phyloP scores from a whole-genome alignment of 352 stramenopile species.

The Phytophthora fragariae region DNA sequence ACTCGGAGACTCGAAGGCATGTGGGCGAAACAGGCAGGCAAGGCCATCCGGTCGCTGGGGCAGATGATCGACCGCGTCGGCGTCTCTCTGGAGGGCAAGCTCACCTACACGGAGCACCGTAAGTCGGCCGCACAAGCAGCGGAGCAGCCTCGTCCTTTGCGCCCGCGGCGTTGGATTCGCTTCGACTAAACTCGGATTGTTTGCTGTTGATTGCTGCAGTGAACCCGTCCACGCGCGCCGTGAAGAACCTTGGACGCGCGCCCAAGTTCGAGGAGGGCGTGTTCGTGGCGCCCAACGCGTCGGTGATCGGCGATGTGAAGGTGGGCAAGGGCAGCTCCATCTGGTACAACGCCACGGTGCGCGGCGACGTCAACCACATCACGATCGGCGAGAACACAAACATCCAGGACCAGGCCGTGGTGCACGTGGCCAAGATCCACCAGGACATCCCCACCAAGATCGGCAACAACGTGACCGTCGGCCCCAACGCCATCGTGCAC shows the following conservation, averaged over 20 bases:
- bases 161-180: background rate
- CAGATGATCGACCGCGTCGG: conserved; percentile 89
- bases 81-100: conserved; percentile 78
- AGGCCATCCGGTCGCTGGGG: conserved; percentile 84
- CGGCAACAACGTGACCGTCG: conserved; percentile 92
- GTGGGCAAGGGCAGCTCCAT: conserved; percentile 92
- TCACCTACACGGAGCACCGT: conserved; percentile 91
- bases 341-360: conserved; percentile 94
- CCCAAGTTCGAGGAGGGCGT: conserved; percentile 61
- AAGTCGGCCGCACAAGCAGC: conserved; percentile 37
- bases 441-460: conserved; percentile 92
- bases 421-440: conserved; percentile 95
- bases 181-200: conserved; percentile 11
- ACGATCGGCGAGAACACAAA: conserved; percentile 94
- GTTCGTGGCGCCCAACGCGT: conserved; percentile 93
- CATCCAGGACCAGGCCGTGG: conserved; percentile 93
- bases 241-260: conserved; percentile 74
- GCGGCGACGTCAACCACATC: conserved; percentile 93
- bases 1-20: conserved; percentile 45
- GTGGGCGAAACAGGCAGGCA: conserved; percentile 80
- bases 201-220: conserved; percentile 47
- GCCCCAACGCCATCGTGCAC: conserved; percentile 89
- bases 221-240: conserved; percentile 82
- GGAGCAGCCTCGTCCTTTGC: background rate
- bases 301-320: conserved; percentile 94